Evolutionary conservation across 1,284 basidiomycete genomes (phyloP).

Genomic region (Tetrapyrgos nigripes): DNA sequence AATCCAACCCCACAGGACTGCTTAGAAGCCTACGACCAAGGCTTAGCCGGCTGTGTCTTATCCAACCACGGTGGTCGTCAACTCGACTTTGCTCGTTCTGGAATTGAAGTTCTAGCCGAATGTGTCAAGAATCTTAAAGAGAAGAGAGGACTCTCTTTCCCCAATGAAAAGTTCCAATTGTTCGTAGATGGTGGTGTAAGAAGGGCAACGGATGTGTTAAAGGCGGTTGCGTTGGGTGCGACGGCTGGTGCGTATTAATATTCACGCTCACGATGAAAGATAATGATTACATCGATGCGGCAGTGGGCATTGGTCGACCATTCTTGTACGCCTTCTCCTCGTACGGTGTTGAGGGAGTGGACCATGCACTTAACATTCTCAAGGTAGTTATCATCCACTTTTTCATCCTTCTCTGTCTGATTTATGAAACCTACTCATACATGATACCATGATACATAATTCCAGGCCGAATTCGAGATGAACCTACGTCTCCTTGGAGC

Average conservation of each 20-base stretch:
- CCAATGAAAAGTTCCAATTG: slow-evolving; percentile 81
- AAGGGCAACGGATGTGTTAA: slow-evolving; percentile 90
- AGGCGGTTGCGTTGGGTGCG: slow-evolving; percentile 92
- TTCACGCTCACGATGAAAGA: slow-evolving; percentile 8
- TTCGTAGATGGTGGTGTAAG: slow-evolving; percentile 95
- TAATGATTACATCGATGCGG: background rate
- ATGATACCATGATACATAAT: background rate
- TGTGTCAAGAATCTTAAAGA: slow-evolving; percentile 80
- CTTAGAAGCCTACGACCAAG: slow-evolving; percentile 85
- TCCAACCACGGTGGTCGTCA: slow-evolving; percentile 95
- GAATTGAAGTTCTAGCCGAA: slow-evolving; percentile 89
- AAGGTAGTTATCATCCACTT: slow-evolving; percentile 70
- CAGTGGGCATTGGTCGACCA: slow-evolving; percentile 82
- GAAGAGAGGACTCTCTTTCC: slow-evolving; percentile 68
- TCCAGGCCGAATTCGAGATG: slow-evolving; percentile 92
- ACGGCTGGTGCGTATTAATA: slow-evolving; percentile 67
- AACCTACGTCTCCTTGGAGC: slow-evolving; percentile 86
- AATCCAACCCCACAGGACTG: slow-evolving; percentile 64
- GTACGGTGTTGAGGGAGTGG: slow-evolving; percentile 86
- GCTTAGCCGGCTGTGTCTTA: slow-evolving; percentile 85
- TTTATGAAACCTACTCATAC: slow-evolving; percentile 5
- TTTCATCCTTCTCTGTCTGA: background rate
- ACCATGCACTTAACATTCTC: slow-evolving; percentile 80
- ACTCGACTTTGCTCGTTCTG: slow-evolving; percentile 90
- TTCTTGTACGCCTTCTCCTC: slow-evolving; percentile 91